Base-by-base conservation (phyloP, 495 filamentous ascomycete genomes). In the Aspergillus haitiensis region DNA sequence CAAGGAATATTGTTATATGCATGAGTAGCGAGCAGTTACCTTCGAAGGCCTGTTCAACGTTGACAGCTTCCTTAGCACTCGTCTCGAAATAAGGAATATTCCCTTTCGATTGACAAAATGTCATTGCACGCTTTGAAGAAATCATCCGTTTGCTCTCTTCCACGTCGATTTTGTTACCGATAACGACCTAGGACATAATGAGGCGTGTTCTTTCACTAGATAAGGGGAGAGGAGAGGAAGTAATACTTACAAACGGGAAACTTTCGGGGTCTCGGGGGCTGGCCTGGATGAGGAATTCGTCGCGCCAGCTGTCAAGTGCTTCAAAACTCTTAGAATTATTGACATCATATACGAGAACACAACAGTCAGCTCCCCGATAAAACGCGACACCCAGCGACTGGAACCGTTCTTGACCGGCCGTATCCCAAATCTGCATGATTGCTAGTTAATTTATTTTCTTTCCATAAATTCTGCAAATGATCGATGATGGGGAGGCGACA, bases 311-410 rank as follows among this genome's bases (percentile, higher is more conserved):
- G 69, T 99, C 95, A 36, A 99, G 83, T 10, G 93, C 93, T 74
- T 99, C 94, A 72, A 99, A 99, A 73, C 91, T 96, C 84, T 98
- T 98, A 42, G 92, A 89, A 74, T 97, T 98, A 77, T 98, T 99
- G 70, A 99, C 94, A 70, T 99, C 94, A 76, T 93, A 99, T 31
- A 98, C 94, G 33, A 99, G 78, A 37, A 99, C 94, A 74, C 94
- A 99, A 84, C 94, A 99, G 78, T 99, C 94, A 60, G 94, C 94
- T 61, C 94, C 94, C 60, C 94, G 85, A 76, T 99, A 99, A 79
- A 99, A 99, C 34, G 94, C 94, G 27, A 99, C 94, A 59, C 95
- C 94, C 58, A 99, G 78, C 34, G 93, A 97, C 73, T 99, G 94
- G 70, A 99, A 99, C 53, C 94, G 86, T 74, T 99, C 94, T 70